Base-by-base conservation (phyloP, 108 stramenopile species). In the Ochromonas danica region DNA sequence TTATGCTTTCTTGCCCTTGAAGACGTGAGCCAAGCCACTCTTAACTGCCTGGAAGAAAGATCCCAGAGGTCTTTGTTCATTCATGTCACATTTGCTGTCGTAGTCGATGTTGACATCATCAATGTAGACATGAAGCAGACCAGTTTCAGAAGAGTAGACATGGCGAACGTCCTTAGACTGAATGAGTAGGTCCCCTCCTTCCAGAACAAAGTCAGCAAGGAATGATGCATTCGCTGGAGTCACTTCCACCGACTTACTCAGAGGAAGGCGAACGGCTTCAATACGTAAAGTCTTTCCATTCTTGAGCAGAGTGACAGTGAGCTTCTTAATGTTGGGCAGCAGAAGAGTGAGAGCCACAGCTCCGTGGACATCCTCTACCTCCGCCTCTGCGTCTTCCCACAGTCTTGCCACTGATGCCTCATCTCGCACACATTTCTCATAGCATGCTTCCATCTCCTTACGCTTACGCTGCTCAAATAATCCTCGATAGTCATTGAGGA, bases 321-420 rank as follows among this genome's bases (percentile, higher is more conserved):
- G 14, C 3, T 22, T 31, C 10, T 28, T 36, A 6, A 67, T 36
- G 17, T 67, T 67, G 3, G 63, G 63, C 31, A 67, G 25, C 31
- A 67, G 31, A 6, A 67, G 31, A 28, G 63, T 31, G 10, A 67
- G 17, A 36, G 14, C 3, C 17, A 67, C 33, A 28, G 30, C 63
- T 6, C 35, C 35, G 10, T 31, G 31, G 17, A 67, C 63, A 25
- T 67, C 35, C 10, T 67, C 63, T 28, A 67, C 63, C 3, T 67
- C 63, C 3, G 63, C 63, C 25, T 67, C 63, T 28, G 63, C 63
- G 17, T 31, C 63, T 36, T 67, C 63, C 63, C 63, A 67, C 31
- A 31, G 63, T 25, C 10, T 35, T 6, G 33, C 63, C 3, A 67
- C 31, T 6, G 27, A 67, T 10, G 63, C 63, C 3, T 67, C 31